phyloP scores from a whole-genome alignment of 257 asterid species.

The Rubia yunnanensis region DNA sequence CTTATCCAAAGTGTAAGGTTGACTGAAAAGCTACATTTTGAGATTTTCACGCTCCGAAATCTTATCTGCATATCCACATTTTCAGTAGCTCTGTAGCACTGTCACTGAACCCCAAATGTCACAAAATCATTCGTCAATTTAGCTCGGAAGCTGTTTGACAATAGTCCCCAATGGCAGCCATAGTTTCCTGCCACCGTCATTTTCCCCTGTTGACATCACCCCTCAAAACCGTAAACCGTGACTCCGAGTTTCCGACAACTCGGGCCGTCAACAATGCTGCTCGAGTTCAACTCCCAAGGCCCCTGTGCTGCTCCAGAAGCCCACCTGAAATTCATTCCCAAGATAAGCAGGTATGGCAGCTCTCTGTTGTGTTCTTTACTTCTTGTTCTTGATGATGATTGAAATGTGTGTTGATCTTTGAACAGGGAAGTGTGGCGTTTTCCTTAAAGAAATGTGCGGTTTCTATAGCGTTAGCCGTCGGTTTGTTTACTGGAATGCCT shows the following conservation, averaged over 20 bases:
- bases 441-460: constrained; percentile 53
- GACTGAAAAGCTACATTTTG: constrained; percentile 19
- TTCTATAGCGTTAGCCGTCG: constrained; percentile 63
- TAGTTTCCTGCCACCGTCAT: constrained; percentile 44
- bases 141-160: not conserved
- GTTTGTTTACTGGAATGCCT: constrained; percentile 52
- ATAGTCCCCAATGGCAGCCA: constrained; percentile 34
- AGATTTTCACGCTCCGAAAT: constrained; percentile 18
- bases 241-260: constrained; percentile 11
- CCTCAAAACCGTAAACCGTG: constrained; percentile 21
- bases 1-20: constrained; percentile 66
- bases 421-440: constrained; percentile 39
- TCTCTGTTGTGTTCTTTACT: not conserved
- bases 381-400: not conserved
- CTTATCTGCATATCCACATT: constrained; percentile 31
- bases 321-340: constrained; percentile 24
- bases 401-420: constrained; percentile 11
- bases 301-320: constrained; percentile 33
- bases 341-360: constrained; percentile 40
- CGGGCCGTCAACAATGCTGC: constrained; percentile 8
- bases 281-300: constrained; percentile 18
- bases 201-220: constrained; percentile 28
- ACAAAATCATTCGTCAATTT: constrained; percentile 15
- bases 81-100: not conserved
- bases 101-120: constrained; percentile 23